Evolutionary conservation across 192 early-diverging fungal species (phyloP).

Genomic region (Backusella circina): DNA sequence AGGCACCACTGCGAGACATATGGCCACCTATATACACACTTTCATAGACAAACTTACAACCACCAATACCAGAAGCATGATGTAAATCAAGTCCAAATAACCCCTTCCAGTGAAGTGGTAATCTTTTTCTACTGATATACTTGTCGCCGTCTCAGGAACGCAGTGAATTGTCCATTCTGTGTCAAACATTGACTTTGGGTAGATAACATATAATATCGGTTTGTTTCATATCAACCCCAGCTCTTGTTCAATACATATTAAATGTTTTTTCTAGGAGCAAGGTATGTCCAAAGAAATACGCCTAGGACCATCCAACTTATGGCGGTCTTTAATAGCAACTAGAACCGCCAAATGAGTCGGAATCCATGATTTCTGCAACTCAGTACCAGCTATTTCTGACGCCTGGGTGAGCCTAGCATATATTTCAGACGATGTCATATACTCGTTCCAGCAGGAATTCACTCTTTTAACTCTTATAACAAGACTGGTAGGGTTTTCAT

Average conservation of each 20-base stretch:
- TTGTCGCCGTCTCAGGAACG: conserved; percentile 66
- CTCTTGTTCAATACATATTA: conserved; percentile 65
- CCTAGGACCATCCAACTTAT: conserved; percentile 64
- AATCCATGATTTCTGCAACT: conserved; percentile 83
- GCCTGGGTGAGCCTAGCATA: conserved; percentile 61
- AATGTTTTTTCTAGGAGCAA: conserved; percentile 94
- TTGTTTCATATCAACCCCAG: conserved; percentile 41
- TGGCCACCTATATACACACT: conserved; percentile 47
- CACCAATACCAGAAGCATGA: conserved; percentile 66
- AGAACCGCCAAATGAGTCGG: conserved; percentile 84
- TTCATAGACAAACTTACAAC: conserved; percentile 86
- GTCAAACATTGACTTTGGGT: conserved; percentile 58
- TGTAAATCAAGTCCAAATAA: conserved; percentile 78
- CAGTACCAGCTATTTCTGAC: conserved; percentile 71
- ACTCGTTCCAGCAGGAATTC: conserved; percentile 95
- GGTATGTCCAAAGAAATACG: conserved; percentile 73
- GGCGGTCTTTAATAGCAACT: conserved; percentile 52
- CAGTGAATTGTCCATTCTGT: conserved; percentile 74
- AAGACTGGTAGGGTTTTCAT: conserved; percentile 68
- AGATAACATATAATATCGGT: conserved; percentile 69
- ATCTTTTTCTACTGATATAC: conserved; percentile 55
- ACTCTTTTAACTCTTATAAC: conserved; percentile 71
- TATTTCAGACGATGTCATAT: conserved; percentile 56
- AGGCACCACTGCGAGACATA: conserved; percentile 67
- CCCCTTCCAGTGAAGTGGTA: conserved; percentile 51